Base-by-base conservation (phyloP, 768 basidiomycete species). In the Hypsizygus marmoreus region DNA sequence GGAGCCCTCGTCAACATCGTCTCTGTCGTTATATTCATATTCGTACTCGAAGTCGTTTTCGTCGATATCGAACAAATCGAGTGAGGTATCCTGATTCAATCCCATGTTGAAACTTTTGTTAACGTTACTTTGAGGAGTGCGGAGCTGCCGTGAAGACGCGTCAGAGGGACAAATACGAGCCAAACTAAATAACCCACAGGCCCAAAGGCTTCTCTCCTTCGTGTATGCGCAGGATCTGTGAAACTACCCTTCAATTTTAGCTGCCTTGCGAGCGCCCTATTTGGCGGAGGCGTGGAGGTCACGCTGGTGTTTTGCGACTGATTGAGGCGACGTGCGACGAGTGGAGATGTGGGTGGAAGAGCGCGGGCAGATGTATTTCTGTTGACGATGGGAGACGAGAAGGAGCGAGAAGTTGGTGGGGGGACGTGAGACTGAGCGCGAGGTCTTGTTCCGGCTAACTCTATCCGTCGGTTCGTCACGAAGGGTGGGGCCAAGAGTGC, bases 21-120 rank as follows among this genome's bases (percentile, higher is more conserved):
- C 56, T 45, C 69, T 67, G 23, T 61, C 56, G 20, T 58, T 56
- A 49, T 64, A 64, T n/a, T 73, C 70, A 34, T 67, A 62, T 37
- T 75, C 73, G 45, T 71, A 68, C 58, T 82, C 81, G 55, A 78
- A 77, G 46, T 81, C 80, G 57, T 83, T 81, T 62, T 88, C 87
- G 55, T 86, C 81, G 50, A 89, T 88, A 57, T 88, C 83, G 59
- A 86, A 88, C 45, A 88, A 68, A 28, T 86, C 79, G 31, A 75
- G 54, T 56, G 72, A 68, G 58, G 75, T 67, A 55, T 74, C 76
- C 59, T 64, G 64, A 42, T 67, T 69, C 22, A 70, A 49, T 30
- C 65, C 63, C 37, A 67, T 50, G 48, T 64, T 72, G 48, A 67
- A 65, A 46, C 45, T 60, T 39, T 51, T 46, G 35, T 57, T 58